Evolutionary conservation across 2,329 filamentous ascomycete species (phyloP).

Genomic region (Xylariaceae sp.): DNA sequence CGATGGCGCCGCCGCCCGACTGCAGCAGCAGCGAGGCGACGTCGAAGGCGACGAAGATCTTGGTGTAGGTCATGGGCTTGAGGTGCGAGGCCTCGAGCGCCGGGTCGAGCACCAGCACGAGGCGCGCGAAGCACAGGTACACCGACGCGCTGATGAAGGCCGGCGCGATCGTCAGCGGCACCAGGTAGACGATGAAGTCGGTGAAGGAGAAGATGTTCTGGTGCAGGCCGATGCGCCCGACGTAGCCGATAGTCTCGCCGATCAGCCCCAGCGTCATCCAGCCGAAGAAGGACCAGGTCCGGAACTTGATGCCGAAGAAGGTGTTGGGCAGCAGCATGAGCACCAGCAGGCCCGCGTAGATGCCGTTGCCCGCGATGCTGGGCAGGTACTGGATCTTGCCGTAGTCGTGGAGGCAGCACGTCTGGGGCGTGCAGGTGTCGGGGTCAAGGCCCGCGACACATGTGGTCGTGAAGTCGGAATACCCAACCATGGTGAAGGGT

Average conservation of each 20-base stretch:
- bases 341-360: neutral
- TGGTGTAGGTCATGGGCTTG: conserved; percentile 2
- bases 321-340: neutral
- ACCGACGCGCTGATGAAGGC: conserved; percentile 1
- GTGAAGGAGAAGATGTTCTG: conserved; percentile 2
- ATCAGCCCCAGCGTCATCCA: conserved; percentile 1
- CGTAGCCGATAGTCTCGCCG: conserved; percentile 1
- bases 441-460: neutral
- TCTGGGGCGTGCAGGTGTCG: neutral
- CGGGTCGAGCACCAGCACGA: conserved; percentile 1
- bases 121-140: conserved; percentile 1
- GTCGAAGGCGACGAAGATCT: conserved; percentile 1
- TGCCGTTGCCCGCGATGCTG: neutral
- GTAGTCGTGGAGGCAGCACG: neutral
- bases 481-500: too few relatives aligned
- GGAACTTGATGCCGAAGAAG: conserved; percentile 1
- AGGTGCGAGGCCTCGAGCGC: neutral
- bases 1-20: neutral
- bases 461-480: neutral
- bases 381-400: conserved; percentile 1
- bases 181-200: conserved; percentile 1
- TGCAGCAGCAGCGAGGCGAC: conserved; percentile 1
- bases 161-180: conserved; percentile 1
- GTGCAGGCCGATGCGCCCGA: conserved; percentile 1
- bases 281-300: neutral